Conservation (phyloP, 768 basidiomycete genomes). For the Mrakia blollopis region DNA sequence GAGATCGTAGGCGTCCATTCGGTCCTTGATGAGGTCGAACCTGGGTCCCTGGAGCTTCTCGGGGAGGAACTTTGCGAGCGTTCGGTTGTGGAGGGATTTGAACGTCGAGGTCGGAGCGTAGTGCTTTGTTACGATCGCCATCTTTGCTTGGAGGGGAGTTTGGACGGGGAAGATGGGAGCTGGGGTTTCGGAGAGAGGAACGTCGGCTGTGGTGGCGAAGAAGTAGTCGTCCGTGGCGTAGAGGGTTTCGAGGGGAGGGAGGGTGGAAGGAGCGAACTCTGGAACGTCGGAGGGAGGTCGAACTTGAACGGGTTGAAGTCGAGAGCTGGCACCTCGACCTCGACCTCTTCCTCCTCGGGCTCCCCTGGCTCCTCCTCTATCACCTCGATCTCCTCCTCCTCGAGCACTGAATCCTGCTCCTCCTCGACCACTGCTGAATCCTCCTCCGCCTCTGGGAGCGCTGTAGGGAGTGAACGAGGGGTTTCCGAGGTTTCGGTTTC, state of each 20-base stretch:
- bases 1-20: neutral
- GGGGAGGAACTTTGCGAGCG: neutral
- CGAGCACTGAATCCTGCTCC: neutral
- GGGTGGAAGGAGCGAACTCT: neutral
- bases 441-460: neutral
- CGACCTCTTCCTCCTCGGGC: neutral
- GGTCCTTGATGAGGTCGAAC: neutral
- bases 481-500: no score
- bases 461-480: no score
- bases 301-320: neutral
- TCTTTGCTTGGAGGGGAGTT: neutral
- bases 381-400: neutral
- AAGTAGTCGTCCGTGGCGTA: conserved; percentile 6
- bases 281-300: neutral
- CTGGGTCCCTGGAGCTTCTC: neutral
- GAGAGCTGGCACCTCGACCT: neutral
- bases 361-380: neutral
- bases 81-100: neutral
- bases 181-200: neutral
- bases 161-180: neutral
- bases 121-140: neutral
- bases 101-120: neutral
- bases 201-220: neutral
- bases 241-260: neutral
- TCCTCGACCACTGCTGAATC: neutral